Evolutionary conservation across 352 stramenopile species (phyloP).

Genomic region (Phytophthora cryptogea): DNA sequence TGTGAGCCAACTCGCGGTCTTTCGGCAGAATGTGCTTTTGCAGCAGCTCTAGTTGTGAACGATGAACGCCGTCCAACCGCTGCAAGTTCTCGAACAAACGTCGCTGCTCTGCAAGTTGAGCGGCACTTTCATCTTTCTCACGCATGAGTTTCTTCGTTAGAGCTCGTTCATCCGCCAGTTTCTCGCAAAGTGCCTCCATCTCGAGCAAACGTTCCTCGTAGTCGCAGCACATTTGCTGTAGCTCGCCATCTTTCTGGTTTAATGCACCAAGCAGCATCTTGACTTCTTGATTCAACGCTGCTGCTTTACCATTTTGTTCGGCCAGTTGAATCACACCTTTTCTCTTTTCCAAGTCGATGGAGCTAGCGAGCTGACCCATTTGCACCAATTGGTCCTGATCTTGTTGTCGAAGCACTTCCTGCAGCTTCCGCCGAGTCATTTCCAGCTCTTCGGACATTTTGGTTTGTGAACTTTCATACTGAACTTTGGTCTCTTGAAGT

Average conservation of each 20-base stretch:
- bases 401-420: slow-evolving; percentile 58
- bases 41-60: slow-evolving; percentile 72
- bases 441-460: slow-evolving; percentile 40
- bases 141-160: slow-evolving; percentile 29
- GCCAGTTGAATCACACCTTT: slow-evolving; percentile 43
- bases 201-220: slow-evolving; percentile 36
- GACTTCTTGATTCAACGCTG: slow-evolving; percentile 64
- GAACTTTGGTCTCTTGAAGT: slow-evolving; percentile 15
- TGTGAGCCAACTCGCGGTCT: slow-evolving; percentile 62
- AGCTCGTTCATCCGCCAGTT: slow-evolving; percentile 41
- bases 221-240: slow-evolving; percentile 39
- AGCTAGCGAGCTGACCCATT: slow-evolving; percentile 48
- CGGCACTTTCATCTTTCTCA: slow-evolving; percentile 49
- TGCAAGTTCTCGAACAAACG: slow-evolving; percentile 54
- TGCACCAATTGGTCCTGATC: slow-evolving; percentile 74
- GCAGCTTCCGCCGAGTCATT: slow-evolving; percentile 41
- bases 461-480: slow-evolving; percentile 19
- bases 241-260: slow-evolving; percentile 61
- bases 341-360: slow-evolving; percentile 53
- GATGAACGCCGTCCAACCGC: slow-evolving; percentile 71
- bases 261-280: slow-evolving; percentile 72
- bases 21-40: slow-evolving; percentile 76
- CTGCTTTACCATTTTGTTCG: slow-evolving; percentile 53
- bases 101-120: slow-evolving; percentile 43
- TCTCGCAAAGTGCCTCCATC: slow-evolving; percentile 37